Evolutionary conservation across 2,329 filamentous ascomycete genomes (phyloP).

Genomic region (Calonectria pauciramosa): DNA sequence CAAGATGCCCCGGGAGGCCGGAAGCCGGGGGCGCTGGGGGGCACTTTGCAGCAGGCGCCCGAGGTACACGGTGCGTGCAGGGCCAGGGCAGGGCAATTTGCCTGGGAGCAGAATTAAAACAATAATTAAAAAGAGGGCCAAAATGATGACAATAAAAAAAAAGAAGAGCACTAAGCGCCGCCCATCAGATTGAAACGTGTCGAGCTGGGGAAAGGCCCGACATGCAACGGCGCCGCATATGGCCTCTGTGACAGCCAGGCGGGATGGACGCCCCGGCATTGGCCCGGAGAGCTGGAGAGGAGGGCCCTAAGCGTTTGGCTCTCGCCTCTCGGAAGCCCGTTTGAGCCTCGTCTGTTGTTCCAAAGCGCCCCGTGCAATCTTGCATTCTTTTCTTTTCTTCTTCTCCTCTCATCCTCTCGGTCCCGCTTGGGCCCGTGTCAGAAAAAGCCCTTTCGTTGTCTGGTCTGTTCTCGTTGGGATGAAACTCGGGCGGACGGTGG

Average conservation of each 20-base stretch:
- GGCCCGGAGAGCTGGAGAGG: background rate
- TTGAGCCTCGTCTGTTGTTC: background rate
- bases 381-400: background rate
- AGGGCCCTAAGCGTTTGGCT: constrained; percentile 9
- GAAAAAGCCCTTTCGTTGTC: background rate
- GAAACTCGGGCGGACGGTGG: constrained; percentile 25
- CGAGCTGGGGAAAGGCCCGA: constrained; percentile 16
- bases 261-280: background rate
- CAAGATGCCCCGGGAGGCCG: constrained; percentile 22
- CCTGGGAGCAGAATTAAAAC: background rate
- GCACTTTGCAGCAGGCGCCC: background rate
- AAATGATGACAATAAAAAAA: no score
- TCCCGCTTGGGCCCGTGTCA: constrained; percentile 1
- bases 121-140: background rate
- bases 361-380: background rate
- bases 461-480: constrained; percentile 15
- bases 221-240: constrained; percentile 3
- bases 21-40: background rate
- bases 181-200: constrained; percentile 26
- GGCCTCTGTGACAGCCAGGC: constrained; percentile 5
- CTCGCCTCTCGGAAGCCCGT: background rate
- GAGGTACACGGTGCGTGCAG: background rate
- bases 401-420: background rate
- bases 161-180: background rate
- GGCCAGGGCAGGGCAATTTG: no score